Evolutionary conservation across 345 rosid species (phyloP).

Genomic region (Orychophragmus violaceus): DNA sequence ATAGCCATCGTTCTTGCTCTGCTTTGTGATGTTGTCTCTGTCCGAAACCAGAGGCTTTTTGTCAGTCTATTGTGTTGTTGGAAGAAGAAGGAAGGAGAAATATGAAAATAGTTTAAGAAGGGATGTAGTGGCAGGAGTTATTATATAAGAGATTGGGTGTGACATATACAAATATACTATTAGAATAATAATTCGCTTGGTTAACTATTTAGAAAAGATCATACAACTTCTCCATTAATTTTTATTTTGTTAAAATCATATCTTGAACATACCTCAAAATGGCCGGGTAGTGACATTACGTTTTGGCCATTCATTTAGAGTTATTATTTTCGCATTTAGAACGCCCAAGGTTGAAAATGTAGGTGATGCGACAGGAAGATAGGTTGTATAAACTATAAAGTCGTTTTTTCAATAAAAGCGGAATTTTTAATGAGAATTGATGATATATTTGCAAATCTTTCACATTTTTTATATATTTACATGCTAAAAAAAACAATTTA

Average conservation of each 20-base stretch:
- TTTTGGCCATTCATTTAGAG: neutral
- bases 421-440: neutral
- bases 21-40: neutral
- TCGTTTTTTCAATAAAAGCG: neutral
- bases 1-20: slow-evolving; percentile 29
- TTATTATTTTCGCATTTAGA: neutral
- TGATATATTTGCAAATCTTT: neutral
- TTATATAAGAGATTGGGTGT: slow-evolving; percentile 21
- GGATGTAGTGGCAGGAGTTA: slow-evolving; percentile 4
- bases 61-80: slow-evolving; percentile 23
- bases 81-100: slow-evolving; percentile 11
- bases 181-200: neutral
- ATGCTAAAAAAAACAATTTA: neutral
- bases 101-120: slow-evolving; percentile 18
- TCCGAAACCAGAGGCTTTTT: slow-evolving; percentile 11
- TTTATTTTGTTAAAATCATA: neutral
- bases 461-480: neutral
- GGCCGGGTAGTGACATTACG: neutral
- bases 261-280: neutral
- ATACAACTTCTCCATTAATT: neutral
- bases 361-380: neutral
- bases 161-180: neutral
- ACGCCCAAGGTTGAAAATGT: slow-evolving; percentile 11
- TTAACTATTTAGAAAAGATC: neutral
- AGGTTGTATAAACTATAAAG: neutral